phyloP scores from a whole-genome alignment of 257 asterid species.

The Plantago ovata region DNA sequence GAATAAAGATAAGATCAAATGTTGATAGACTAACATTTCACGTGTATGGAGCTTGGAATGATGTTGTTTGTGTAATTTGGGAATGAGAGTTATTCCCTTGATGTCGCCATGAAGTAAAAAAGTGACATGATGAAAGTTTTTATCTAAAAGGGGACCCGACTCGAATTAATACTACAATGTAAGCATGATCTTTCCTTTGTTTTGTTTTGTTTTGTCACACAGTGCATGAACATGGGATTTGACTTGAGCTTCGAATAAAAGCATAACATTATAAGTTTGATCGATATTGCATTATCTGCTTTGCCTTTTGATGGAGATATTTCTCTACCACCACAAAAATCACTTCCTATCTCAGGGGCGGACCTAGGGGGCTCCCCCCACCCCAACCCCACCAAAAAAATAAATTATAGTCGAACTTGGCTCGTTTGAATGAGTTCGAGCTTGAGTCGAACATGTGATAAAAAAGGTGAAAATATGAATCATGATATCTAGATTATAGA shows the following conservation, averaged over 20 bases:
- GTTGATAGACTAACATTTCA: no score
- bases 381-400: no score
- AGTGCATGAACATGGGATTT: slow-evolving; percentile 3
- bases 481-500: no score
- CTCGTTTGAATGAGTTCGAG: no score
- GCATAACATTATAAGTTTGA: background rate
- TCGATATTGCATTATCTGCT: background rate
- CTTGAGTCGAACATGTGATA: no score
- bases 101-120: background rate
- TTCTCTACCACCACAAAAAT: background rate
- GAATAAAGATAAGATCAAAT: no score
- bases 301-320: background rate
- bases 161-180: background rate
- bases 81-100: background rate
- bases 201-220: background rate
- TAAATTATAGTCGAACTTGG: no score
- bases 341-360: no score
- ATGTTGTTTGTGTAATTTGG: background rate
- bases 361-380: no score
- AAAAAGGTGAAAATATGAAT: no score
- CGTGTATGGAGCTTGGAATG: background rate
- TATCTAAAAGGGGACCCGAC: background rate
- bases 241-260: background rate
- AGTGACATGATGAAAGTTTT: background rate
- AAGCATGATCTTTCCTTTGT: background rate